Evolutionary conservation across 2,329 filamentous ascomycete species (phyloP).

Genomic region (Lachnellula cervina): DNA sequence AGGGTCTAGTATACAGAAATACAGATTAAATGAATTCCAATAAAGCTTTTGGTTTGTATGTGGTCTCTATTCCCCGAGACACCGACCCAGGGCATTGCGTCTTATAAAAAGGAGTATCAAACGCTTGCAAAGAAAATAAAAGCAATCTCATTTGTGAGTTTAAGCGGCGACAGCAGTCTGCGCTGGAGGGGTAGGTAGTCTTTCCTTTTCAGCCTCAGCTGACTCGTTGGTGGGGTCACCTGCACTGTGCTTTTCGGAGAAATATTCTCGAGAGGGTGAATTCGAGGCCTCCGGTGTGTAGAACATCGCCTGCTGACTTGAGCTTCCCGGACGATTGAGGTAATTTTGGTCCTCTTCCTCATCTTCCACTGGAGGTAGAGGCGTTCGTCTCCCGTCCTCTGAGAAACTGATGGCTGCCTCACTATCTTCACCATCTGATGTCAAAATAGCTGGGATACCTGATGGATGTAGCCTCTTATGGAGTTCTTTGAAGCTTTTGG

Average conservation of each 20-base stretch:
- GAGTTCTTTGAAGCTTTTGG: conserved; percentile 58
- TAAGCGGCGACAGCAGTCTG: not conserved
- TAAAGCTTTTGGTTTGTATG: not conserved
- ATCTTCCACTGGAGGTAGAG: conserved; percentile 46
- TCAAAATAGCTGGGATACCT: conserved; percentile 28
- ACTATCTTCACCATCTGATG: conserved; percentile 49
- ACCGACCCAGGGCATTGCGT: not conserved
- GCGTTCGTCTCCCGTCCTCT: conserved; percentile 49
- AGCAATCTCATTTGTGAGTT: not conserved
- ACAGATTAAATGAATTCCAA: not conserved
- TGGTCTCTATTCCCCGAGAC: not conserved
- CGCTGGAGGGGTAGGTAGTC: not conserved
- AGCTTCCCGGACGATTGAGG: conserved; percentile 14
- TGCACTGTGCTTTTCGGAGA: not conserved
- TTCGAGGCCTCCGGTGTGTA: conserved; percentile 29
- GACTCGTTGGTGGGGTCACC: not conserved
- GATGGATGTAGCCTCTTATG: conserved; percentile 56
- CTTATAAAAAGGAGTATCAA: not conserved
- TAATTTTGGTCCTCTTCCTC: conserved; percentile 19
- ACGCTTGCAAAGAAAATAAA: not conserved
- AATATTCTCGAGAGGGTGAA: conserved; percentile 4
- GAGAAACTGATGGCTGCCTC: conserved; percentile 57
- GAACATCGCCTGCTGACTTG: conserved; percentile 23
- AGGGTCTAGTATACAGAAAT: not conserved
- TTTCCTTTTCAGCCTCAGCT: not conserved